A percentile compares a stretch with the other conserved stretches of the same genome.
Conservation (phyloP, 1,284 basidiomycete species). For the Pseudozyma pruni region DNA sequence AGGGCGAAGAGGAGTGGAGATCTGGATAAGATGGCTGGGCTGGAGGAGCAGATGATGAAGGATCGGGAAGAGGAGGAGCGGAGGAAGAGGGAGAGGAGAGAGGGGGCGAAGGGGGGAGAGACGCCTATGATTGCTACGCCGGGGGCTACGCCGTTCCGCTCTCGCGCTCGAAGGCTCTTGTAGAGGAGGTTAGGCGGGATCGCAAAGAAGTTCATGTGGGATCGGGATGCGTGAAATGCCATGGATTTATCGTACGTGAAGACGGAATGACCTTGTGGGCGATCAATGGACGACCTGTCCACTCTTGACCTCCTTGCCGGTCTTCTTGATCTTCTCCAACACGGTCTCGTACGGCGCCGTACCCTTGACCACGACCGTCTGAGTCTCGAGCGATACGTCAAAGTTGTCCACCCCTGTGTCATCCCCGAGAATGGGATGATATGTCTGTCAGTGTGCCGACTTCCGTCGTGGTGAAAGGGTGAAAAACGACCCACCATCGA, state of each 20-base stretch:
- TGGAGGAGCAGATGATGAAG: conserved; percentile 72
- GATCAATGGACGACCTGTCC: conserved; percentile 45
- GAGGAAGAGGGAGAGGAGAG: conserved; percentile 19
- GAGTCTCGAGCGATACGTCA: conserved; percentile 75
- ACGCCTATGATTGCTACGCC: conserved; percentile 38
- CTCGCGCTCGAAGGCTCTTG: conserved; percentile 9
- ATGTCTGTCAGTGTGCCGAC: too few relatives aligned
- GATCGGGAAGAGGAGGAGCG: conserved; percentile 34
- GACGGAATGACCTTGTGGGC: too few relatives aligned
- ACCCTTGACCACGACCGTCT: conserved; percentile 78
- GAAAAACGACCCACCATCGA: conserved; percentile 75
- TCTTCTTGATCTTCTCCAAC: conserved; percentile 82
- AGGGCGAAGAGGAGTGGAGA: conserved; percentile 77
- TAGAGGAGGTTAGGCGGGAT: not conserved
- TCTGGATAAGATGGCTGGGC: conserved; percentile 86
- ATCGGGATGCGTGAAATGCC: too few relatives aligned
- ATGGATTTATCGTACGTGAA: too few relatives aligned
- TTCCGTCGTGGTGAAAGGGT: too few relatives aligned
- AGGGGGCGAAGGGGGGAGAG: conserved; percentile 12
- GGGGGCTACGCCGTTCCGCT: conserved; percentile 34
- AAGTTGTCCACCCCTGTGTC: conserved; percentile 51
- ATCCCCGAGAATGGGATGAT: too few relatives aligned
- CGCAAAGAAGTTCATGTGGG: too few relatives aligned
- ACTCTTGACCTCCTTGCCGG: conserved; percentile 78
- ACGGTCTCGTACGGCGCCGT: conserved; percentile 76